Percentiles rank a stretch among this genome's conserved stretches.
These are phyloP conservation scores for Zelopaecilomyces penicillatus DNA, from an alignment of 2,329 filamentous ascomycete species.

Conservation along the genomic window DNA sequence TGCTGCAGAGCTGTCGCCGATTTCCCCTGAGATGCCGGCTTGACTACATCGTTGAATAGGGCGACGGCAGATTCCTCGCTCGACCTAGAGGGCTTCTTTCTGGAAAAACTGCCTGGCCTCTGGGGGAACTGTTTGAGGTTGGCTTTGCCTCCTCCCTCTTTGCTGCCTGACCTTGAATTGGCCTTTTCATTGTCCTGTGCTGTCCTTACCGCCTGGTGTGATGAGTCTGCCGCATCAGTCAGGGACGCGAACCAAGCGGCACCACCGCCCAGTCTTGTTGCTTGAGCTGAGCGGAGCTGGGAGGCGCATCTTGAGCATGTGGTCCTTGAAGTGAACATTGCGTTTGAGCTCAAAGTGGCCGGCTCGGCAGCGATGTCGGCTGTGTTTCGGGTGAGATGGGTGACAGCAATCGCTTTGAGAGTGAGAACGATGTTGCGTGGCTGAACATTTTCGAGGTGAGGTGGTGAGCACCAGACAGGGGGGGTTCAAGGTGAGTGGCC, in stretches of 20 bases:
- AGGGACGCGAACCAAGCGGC: conserved; percentile 17
- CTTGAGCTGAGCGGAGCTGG: conserved; percentile 15
- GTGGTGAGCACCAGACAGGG: conserved; percentile 1
- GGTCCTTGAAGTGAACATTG: conserved; percentile 27
- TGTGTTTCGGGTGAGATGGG: too few species aligned
- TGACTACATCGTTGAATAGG: conserved; percentile 29
- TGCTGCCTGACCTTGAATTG: not conserved
- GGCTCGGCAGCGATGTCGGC: conserved; percentile 6
- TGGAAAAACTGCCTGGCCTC: conserved; percentile 2
- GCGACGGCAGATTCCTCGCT: conserved; percentile 20
- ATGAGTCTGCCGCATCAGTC: conserved; percentile 8
- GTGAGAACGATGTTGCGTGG: too few species aligned
- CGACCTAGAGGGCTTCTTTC: conserved; percentile 3
- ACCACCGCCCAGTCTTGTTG: conserved; percentile 11
- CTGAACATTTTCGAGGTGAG: conserved; percentile 1
- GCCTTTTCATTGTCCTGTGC: not conserved
- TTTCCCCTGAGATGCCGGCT: conserved; percentile 6
- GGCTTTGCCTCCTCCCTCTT: not conserved
- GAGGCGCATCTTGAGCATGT: conserved; percentile 28
- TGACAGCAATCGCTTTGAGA: too few species aligned
- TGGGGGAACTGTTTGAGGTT: not conserved
- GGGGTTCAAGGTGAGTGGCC: conserved; percentile 10
- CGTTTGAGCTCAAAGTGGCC: conserved; percentile 6
- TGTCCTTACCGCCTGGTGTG: not conserved
- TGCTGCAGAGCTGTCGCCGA: not conserved